These are phyloP conservation scores for Diaporthe batatas DNA, from an alignment of 2,329 filamentous ascomycete species.

Conservation along the genomic window DNA sequence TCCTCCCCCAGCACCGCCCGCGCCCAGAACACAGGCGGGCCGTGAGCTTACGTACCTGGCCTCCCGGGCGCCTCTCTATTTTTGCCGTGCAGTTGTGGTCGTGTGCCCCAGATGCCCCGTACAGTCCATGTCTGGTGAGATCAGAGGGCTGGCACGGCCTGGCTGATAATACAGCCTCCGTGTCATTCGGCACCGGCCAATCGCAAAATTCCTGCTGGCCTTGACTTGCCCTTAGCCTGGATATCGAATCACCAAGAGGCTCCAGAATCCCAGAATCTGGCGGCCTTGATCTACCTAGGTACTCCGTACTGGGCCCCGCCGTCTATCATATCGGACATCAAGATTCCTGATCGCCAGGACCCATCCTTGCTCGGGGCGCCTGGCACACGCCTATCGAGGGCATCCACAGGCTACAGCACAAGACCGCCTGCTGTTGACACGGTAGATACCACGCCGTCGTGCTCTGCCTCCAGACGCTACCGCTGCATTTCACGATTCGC, in stretches of 20 bases:
- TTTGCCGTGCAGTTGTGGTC: slow-evolving; percentile 36
- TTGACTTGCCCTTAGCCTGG: slow-evolving; percentile 22
- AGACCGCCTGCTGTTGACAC: neutral
- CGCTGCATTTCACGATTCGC: slow-evolving; percentile 18
- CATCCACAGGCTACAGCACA: neutral
- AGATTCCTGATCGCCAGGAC: slow-evolving; percentile 28
- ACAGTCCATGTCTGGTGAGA: neutral
- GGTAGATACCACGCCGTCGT: slow-evolving; percentile 2
- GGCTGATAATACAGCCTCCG: slow-evolving; percentile 42
- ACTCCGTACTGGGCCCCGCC: slow-evolving; percentile 8
- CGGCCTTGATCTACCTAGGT: slow-evolving; percentile 16
- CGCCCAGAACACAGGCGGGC: slow-evolving; percentile 19
- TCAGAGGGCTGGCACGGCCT: slow-evolving; percentile 37
- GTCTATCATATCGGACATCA: slow-evolving; percentile 13
- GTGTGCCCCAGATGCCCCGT: slow-evolving; percentile 7
- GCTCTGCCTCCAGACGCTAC: slow-evolving; percentile 13
- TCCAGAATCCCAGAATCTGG: neutral
- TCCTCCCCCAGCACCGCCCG: slow-evolving; percentile 22
- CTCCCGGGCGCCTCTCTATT: slow-evolving; percentile 38
- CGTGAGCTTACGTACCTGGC: slow-evolving; percentile 30
- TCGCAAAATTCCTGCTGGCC: slow-evolving; percentile 25
- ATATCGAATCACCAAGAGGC: slow-evolving; percentile 19
- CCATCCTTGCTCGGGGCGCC: slow-evolving; percentile 34
- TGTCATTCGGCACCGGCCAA: slow-evolving; percentile 26
- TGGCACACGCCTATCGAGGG: slow-evolving; percentile 34